Base-by-base conservation (phyloP, 1,284 basidiomycete genomes). In the Boletus mariae region DNA sequence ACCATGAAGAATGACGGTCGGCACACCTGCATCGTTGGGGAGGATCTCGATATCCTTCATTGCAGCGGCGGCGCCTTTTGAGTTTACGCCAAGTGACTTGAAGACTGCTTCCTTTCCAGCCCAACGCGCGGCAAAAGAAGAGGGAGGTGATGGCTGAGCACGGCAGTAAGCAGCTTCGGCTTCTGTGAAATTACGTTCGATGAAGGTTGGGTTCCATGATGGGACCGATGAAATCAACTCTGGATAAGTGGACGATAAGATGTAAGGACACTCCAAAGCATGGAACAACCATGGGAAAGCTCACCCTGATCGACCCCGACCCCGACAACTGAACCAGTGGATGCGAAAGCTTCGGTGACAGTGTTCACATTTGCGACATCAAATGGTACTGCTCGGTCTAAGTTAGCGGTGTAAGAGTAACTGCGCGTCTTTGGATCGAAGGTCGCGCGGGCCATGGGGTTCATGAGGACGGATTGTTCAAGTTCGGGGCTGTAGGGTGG, bases 31-130 rank as follows among this genome's bases (percentile, higher is more conserved):
- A 50, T 77, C 76, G 64, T 84, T 82, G 41, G 90, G 85, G 56
- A 96, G 76, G 62, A 99, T 96, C 74, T 98, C 97, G 61, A 99
- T 98, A 59, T 98, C 95, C 73, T 91, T 93, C 88, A 99, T 88
- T 26, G 90, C 79, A 15, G 96, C 94, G 13, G 84, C 92, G 6
- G 94, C 93, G 41, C 97, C 97, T 73, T 94, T 91, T 5, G 92
- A 94, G 20, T 85, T 76, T 40, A 95, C 88, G 32, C 92, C 90
- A 13, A 99, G 82, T n/a, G 94, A 91, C 77, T 99, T 99, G 86
- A 99, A 98, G 49, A 95, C 90, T 11, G 95, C 96, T 72, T 99
- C 97, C 73, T 98, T 99, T 47, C 94, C 95, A 45, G 86, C 92
- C 94, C 97, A 99, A 59, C 95, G 90, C 49, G 92, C 95, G 37